Base-by-base conservation (phyloP, 176 grass and related monocot genomes). In the Thalia dealbata region DNA sequence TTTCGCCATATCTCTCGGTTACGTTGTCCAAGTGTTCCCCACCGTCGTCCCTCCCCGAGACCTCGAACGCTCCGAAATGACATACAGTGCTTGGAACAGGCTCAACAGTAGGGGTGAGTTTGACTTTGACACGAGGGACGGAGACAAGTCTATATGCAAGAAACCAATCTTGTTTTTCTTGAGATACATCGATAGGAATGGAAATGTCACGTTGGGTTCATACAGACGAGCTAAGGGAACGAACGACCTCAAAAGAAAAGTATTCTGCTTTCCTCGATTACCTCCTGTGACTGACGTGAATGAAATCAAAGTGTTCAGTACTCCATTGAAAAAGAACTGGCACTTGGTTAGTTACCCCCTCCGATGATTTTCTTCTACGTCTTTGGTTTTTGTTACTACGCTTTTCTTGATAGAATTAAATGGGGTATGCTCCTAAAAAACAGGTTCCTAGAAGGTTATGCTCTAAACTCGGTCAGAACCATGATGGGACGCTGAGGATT, bases 1-100 rank as follows among this genome's bases (percentile, higher is more conserved):
- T 51, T 84, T 93, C 77, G 70, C 90, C 28, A 73, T 99, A 50
- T 91, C 95, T 38, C 41, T 87, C 76, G 95, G 95, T 63, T 93
- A 99, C 74, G 95, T 83, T 80, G 77, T 99, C 82, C 90, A 99
- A 86, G 85, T 99, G 54, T 99, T 92, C 71, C 90, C 95, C 24
- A 78, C 79, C 69, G 67, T 93, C 79, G 56, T 99, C 80, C 87
- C 86, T 75, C 95, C 95, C 69, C 79, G 71, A 27, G 90, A 91
- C 64, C 51, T 99, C 70, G 95, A 99, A 74, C 78, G 72, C 52
- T 99, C 95, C 0, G 87, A 99, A 70, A 56, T 73, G 77, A 99
- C 95, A 30, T 99, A 88, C 27, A 75, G 80, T 79, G 83, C 85
- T 76, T 93, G 89, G 76, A 93, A 99, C 73, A 93, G 67, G 79